Evolutionary conservation across 2,329 filamentous ascomycete species (phyloP).

Genomic region (Aureobasidium sp.): DNA sequence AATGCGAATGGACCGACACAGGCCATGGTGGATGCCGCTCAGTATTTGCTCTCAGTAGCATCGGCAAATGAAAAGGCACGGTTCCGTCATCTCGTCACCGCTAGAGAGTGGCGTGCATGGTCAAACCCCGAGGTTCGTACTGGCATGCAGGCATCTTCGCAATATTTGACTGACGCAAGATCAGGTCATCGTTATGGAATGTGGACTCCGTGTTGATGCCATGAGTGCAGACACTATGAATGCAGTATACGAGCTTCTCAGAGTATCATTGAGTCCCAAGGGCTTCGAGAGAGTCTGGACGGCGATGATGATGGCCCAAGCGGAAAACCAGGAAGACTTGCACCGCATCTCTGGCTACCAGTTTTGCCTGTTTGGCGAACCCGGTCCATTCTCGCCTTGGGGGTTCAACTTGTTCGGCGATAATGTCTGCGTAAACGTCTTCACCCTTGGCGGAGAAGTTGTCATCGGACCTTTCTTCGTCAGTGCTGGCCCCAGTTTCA

Average conservation of each 20-base stretch:
- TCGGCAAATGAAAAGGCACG: slow-evolving; percentile 42
- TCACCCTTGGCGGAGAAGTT: slow-evolving; percentile 58
- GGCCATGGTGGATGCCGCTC: slow-evolving; percentile 47
- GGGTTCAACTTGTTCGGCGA: slow-evolving; percentile 71
- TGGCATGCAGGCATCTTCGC: too few relatives aligned
- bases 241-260: slow-evolving; percentile 50
- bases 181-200: slow-evolving; percentile 56
- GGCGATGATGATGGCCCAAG: slow-evolving; percentile 64
- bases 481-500: slow-evolving; percentile 50
- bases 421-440: slow-evolving; percentile 65
- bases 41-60: slow-evolving; percentile 28
- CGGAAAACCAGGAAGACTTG: slow-evolving; percentile 43
- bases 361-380: slow-evolving; percentile 61
- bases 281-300: slow-evolving; percentile 62
- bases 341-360: slow-evolving; percentile 48
- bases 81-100: slow-evolving; percentile 56
- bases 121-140: slow-evolving; percentile 54
- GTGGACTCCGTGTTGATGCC: slow-evolving; percentile 61
- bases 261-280: slow-evolving; percentile 55
- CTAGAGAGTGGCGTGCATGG: slow-evolving; percentile 63
- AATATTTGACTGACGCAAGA: background rate
- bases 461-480: slow-evolving; percentile 68
- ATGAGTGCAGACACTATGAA: slow-evolving; percentile 39
- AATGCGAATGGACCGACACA: slow-evolving; percentile 41
- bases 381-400: slow-evolving; percentile 54